These are phyloP conservation scores for Ilyonectria robusta DNA, from an alignment of 2,329 filamentous ascomycete species.

Conservation along the genomic window DNA sequence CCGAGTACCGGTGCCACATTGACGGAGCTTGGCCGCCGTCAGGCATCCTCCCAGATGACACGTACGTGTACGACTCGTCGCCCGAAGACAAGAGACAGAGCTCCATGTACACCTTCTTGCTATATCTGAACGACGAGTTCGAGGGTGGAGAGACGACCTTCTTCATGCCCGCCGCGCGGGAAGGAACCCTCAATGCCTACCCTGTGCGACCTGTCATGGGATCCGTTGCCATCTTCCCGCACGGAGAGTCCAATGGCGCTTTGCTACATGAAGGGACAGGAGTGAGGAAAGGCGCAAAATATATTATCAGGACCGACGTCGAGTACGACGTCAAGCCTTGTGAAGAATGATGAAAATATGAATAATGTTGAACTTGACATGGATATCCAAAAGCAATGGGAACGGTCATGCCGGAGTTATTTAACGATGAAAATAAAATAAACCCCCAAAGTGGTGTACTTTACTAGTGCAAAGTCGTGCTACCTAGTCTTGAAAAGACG, in stretches of 20 bases:
- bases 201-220: constrained; percentile 79
- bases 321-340: constrained; percentile 73
- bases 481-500: too few species aligned
- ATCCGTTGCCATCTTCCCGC: constrained; percentile 77
- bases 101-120: constrained; percentile 77
- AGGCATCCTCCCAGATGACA: constrained; percentile 69
- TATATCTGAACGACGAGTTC: constrained; percentile 81
- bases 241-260: constrained; percentile 76
- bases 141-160: constrained; percentile 80
- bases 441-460: too few species aligned
- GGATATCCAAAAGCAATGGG: neutral
- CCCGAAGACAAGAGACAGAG: constrained; percentile 72
- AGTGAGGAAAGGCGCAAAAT: constrained; percentile 75
- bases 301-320: constrained; percentile 80
- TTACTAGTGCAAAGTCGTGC: too few species aligned
- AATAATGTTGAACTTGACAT: neutral
- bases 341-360: neutral
- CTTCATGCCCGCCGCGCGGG: constrained; percentile 74
- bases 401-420: neutral
- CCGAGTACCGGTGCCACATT: constrained; percentile 80
- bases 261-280: constrained; percentile 80
- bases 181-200: constrained; percentile 79
- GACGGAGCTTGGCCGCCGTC: constrained; percentile 82
- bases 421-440: neutral
- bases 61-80: constrained; percentile 77